Percentiles rank a stretch among this genome's conserved stretches.
These are phyloP conservation scores for Leishmania major DNA, from an alignment of 208 protist species.

Conservation along the genomic window DNA sequence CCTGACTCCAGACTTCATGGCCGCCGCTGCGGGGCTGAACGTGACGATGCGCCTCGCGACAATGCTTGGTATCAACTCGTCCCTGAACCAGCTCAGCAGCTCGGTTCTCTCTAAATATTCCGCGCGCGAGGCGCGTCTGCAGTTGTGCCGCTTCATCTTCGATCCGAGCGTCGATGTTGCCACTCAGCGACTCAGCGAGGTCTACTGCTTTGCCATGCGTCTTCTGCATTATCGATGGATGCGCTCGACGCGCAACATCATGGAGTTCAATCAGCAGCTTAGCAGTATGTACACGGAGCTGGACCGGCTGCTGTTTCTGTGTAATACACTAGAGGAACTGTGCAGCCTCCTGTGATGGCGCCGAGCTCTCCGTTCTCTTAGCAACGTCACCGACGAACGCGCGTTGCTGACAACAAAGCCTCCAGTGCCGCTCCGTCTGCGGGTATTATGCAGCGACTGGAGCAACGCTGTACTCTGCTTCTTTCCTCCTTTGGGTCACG, in stretches of 20 bases:
- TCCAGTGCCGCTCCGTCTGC: neutral
- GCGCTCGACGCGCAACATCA: conserved; percentile 55
- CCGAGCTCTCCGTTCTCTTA: neutral
- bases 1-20: conserved; percentile 46
- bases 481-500: neutral
- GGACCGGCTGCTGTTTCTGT: conserved; percentile 41
- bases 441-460: neutral
- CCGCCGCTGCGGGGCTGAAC: conserved; percentile 76
- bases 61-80: conserved; percentile 39
- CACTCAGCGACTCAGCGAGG: conserved; percentile 46
- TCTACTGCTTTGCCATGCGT: conserved; percentile 65
- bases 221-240: conserved; percentile 52
- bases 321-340: conserved; percentile 45
- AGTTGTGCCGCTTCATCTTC: conserved; percentile 48
- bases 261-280: conserved; percentile 67
- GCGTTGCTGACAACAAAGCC: neutral
- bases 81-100: conserved; percentile 39
- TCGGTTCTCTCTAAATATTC: conserved; percentile 39
- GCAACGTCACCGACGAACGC: neutral
- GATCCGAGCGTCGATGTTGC: conserved; percentile 33
- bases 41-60: conserved; percentile 71
- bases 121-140: conserved; percentile 20
- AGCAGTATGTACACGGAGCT: conserved; percentile 38
- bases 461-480: neutral
- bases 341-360: conserved; percentile 19